Base-by-base conservation (phyloP, 1,284 basidiomycete species). In the Papiliotrema fonsecae region DNA sequence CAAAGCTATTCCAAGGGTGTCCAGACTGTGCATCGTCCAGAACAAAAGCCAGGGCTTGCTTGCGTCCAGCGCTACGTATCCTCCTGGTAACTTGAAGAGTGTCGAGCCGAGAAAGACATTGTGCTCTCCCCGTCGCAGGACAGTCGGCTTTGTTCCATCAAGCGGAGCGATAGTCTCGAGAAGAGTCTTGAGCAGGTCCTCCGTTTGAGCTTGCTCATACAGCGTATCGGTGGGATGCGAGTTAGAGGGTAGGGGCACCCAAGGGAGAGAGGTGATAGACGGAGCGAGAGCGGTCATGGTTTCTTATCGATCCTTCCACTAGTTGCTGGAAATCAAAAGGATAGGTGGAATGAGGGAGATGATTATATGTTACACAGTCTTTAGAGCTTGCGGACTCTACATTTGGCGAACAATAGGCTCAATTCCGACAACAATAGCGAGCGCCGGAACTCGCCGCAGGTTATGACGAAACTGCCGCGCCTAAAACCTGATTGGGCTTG, bases 21-120 rank as follows among this genome's bases (percentile, higher is more conserved):
- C 84, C 54, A 93, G 83, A 28, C 82, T 79, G 60, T 97, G 90
- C 2, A 92, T 66, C 0, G 83, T 85, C 92, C 93, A 97, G 73
- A 87, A 96, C 52, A 94, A 69, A 26, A 96, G 76, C 93, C 92
- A 97, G 0, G 91, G 86, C 61, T 91, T 84, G 57, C 87, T 91
- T 0, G 92, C 90, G 68, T 97, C 92, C 58, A 94, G 84, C 24
- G 81, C 82, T n/a, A 76, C 78, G 65, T 87, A 94, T 43, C 82
- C 77, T 6, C 77, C 72, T 0, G 90, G 88, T 50, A 86, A 82
- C 18, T 57, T 53, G 52, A 72, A 69, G 32, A 73, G 60, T 30
- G 60, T 59, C 41, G 50, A 51, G 4, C 56, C 65, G 19, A 74
- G 57, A 47, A 64, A 74, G 18, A 56, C 44, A 16, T 59, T 60